A percentile compares a stretch with the other conserved stretches of the same genome.
phyloP scores from a whole-genome alignment of 176 grass and related monocot genomes.

The Melocanna baccifera region DNA sequence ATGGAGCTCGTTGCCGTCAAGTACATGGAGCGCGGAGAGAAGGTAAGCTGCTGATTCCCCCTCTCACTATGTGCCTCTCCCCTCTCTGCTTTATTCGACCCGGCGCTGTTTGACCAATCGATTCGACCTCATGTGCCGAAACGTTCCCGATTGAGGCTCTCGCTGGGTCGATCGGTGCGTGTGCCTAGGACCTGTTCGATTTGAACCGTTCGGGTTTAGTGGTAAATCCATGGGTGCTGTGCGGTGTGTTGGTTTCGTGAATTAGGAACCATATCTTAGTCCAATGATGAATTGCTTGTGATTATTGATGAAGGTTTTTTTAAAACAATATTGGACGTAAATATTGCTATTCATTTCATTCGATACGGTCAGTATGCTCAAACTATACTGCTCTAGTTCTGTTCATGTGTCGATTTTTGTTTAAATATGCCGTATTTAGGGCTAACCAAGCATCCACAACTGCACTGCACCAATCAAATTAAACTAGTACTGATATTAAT shows the following conservation, averaged over 20 bases:
- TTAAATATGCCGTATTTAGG: neutral
- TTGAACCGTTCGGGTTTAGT: neutral
- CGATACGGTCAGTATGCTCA: neutral
- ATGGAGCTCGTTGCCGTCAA: slow-evolving; percentile 87
- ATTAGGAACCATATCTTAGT: neutral
- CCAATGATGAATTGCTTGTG: neutral
- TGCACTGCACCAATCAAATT: neutral
- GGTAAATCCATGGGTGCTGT: neutral
- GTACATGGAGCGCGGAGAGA: slow-evolving; percentile 93
- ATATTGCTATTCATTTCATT: neutral
- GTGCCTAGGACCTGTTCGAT: slow-evolving; percentile 10
- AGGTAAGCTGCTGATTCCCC: slow-evolving; percentile 36
- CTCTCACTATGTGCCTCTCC: neutral
- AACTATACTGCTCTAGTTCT: neutral
- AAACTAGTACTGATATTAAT: neutral
- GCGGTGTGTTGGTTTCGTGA: neutral
- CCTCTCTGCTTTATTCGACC: neutral
- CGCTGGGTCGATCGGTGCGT: slow-evolving; percentile 2
- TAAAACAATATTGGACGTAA: neutral
- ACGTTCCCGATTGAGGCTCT: neutral
- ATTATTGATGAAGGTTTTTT: neutral
- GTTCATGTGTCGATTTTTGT: neutral
- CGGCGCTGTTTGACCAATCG: neutral
- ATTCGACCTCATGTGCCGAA: neutral
- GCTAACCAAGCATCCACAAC: neutral